Conservation (phyloP, 2,329 filamentous ascomycete genomes). For the Sporothrix mexicana region DNA sequence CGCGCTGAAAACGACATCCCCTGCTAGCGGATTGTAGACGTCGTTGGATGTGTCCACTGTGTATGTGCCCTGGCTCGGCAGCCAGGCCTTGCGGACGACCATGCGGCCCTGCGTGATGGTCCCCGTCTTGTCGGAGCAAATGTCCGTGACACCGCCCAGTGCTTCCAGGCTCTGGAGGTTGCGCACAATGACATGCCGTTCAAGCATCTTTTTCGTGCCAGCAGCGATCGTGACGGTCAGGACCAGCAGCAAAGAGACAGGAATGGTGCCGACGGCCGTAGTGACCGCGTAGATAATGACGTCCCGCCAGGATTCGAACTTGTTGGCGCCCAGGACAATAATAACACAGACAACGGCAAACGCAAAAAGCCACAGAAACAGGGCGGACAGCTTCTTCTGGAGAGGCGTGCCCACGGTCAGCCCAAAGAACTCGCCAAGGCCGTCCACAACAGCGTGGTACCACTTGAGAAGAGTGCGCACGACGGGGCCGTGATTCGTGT, state of each 20-base stretch:
- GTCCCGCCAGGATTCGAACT: constrained; percentile 44
- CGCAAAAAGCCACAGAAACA: not conserved
- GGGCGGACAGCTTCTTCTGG: not conserved
- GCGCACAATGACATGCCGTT: constrained; percentile 68
- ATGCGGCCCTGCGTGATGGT: constrained; percentile 72
- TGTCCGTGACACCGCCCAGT: constrained; percentile 70
- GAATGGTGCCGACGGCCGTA: constrained; percentile 67
- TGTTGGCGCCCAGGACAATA: not conserved
- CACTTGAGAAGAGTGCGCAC: not conserved
- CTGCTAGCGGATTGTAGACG: constrained; percentile 66
- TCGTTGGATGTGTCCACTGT: constrained; percentile 65
- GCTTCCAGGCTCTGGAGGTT: constrained; percentile 72
- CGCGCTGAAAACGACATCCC: constrained; percentile 40
- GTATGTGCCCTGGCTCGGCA: constrained; percentile 62
- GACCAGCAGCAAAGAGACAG: constrained; percentile 70
- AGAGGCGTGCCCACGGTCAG: not conserved
- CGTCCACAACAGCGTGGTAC: not conserved
- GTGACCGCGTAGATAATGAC: constrained; percentile 67
- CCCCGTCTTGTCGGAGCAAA: constrained; percentile 76
- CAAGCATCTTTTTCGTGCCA: constrained; percentile 68
- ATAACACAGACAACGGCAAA: not conserved
- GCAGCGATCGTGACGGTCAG: constrained; percentile 74
- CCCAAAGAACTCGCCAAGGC: not conserved
- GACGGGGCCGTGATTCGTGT: not conserved
- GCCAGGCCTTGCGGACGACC: constrained; percentile 71